phyloP scores from a whole-genome alignment of 352 stramenopile genomes.

The Globisporangium mamillatum region DNA sequence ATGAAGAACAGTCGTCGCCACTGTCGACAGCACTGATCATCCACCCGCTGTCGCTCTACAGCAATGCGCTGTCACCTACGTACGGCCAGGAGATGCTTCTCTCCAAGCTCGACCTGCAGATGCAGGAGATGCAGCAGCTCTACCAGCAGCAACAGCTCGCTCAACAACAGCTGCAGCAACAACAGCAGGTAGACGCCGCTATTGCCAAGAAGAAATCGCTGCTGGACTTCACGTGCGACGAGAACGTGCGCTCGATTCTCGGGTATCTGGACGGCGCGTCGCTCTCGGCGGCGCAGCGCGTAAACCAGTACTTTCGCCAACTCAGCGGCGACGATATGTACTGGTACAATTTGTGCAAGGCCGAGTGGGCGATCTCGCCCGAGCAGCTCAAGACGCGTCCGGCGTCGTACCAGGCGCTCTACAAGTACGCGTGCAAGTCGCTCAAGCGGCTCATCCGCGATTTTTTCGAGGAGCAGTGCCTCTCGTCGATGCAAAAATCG shows the following conservation, averaged over 20 bases:
- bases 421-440: constrained; percentile 72
- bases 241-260: constrained; percentile 62
- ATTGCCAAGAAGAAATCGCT: constrained; percentile 24
- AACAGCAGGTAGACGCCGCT: constrained; percentile 3
- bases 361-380: constrained; percentile 76
- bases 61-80: constrained; percentile 25
- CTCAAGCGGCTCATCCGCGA: constrained; percentile 74
- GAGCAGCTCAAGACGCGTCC: constrained; percentile 55
- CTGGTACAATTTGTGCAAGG: constrained; percentile 65
- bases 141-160: constrained; percentile 18
- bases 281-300: constrained; percentile 48
- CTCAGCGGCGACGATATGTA: constrained; percentile 56
- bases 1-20: neutral
- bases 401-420: constrained; percentile 69
- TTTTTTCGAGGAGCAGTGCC: constrained; percentile 76
- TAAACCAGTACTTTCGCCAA: constrained; percentile 54
- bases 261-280: constrained; percentile 69
- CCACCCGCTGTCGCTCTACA: constrained; percentile 56
- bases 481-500: constrained; percentile 66
- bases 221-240: constrained; percentile 74
- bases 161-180: constrained; percentile 10
- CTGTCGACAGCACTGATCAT: constrained; percentile 51
- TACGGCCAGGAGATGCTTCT: constrained; percentile 39
- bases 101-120: constrained; percentile 28
- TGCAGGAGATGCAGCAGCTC: constrained; percentile 33